Evolutionary conservation across 306 rosid species (phyloP).

Genomic region (Vigna nakashimae): DNA sequence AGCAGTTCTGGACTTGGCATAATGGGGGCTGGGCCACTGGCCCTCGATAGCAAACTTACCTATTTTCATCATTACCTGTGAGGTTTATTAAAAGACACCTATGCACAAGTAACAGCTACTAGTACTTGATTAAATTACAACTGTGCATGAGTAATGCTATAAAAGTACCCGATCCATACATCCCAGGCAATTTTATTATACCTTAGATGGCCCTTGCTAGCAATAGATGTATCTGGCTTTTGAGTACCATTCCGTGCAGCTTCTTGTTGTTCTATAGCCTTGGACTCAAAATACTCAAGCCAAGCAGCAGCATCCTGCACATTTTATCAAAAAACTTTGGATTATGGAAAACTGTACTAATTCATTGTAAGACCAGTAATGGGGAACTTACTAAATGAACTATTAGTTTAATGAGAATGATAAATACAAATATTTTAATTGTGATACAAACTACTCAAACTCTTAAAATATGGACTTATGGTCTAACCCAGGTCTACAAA

Average conservation of each 20-base stretch:
- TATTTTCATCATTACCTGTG: not conserved
- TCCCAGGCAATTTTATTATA: constrained; percentile 41
- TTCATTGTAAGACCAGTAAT: not conserved
- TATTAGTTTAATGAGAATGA: not conserved
- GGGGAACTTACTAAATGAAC: not conserved
- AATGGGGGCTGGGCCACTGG: too few relatives aligned
- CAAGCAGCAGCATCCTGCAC: constrained; percentile 94
- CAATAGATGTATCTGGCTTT: constrained; percentile 87
- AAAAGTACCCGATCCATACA: constrained; percentile 31
- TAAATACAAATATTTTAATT: not conserved
- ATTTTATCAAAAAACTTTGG: constrained; percentile 30
- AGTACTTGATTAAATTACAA: not conserved
- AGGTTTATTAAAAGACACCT: constrained; percentile 7
- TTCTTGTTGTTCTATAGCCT: constrained; percentile 95
- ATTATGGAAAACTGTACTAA: not conserved
- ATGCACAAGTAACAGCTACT: not conserved
- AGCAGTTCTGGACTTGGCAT: too few relatives aligned
- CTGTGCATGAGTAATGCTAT: not conserved
- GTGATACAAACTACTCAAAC: not conserved
- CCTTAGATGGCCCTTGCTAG: constrained; percentile 96
- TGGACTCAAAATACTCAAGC: constrained; percentile 94
- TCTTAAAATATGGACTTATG: not conserved
- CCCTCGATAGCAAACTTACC: not conserved
- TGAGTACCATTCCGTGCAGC: constrained; percentile 89
- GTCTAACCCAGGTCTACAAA: not conserved